These are phyloP conservation scores for Hawksworthiomyces lignivorus DNA, from an alignment of 2,329 filamentous ascomycete species.

Conservation along the genomic window DNA sequence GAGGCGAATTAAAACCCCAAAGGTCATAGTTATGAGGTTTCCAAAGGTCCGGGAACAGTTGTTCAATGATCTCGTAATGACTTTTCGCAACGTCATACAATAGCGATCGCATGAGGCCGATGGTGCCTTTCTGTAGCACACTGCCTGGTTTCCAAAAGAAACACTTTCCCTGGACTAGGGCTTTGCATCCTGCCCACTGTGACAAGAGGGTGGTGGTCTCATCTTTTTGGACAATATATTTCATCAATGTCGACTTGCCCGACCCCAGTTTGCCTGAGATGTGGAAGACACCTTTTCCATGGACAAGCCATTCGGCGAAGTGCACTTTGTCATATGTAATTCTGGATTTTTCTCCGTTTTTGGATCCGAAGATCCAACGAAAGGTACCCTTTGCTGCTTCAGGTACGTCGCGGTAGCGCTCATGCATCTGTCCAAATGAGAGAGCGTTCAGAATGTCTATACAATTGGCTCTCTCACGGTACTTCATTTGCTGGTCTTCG, in stretches of 20 bases:
- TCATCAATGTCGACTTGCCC: slow-evolving; percentile 10
- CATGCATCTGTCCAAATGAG: neutral
- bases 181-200: neutral
- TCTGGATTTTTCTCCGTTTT: neutral
- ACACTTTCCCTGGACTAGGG: neutral
- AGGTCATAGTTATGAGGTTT: too few relatives aligned
- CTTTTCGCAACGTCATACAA: neutral
- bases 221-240: neutral
- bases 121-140: neutral
- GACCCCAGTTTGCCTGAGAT: slow-evolving; percentile 7
- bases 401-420: neutral
- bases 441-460: neutral
- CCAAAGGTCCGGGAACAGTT: neutral
- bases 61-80: neutral
- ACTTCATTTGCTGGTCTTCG: neutral
- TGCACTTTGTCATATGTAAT: neutral
- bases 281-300: slow-evolving; percentile 5
- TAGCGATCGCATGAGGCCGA: slow-evolving; percentile 1
- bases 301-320: neutral
- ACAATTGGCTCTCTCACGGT: neutral
- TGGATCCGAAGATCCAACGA: neutral
- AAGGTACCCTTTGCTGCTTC: neutral
- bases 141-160: slow-evolving; percentile 8
- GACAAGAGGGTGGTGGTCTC: neutral
- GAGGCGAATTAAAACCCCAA: too few relatives aligned